These are phyloP conservation scores for Pseudogymnoascus sp. DNA, from an alignment of 2,329 filamentous ascomycete genomes.

Conservation along the genomic window DNA sequence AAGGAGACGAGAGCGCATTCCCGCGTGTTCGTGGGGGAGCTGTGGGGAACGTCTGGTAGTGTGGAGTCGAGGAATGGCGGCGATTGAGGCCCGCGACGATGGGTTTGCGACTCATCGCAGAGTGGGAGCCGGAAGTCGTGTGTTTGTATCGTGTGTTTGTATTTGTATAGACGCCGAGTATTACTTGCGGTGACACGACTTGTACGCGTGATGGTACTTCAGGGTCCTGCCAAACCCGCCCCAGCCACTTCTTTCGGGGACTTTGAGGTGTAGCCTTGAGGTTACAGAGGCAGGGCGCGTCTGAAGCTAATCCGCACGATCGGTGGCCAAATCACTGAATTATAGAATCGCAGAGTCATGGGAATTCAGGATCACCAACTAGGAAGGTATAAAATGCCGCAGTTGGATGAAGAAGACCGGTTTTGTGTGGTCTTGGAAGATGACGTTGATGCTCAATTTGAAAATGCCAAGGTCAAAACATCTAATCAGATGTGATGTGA, in stretches of 20 bases:
- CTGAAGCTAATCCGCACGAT: neutral
- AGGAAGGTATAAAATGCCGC: neutral
- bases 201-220: neutral
- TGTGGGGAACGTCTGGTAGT: slow-evolving; percentile 77
- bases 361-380: neutral
- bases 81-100: slow-evolving; percentile 12
- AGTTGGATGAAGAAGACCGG: neutral
- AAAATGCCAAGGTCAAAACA: neutral
- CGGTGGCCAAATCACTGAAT: neutral
- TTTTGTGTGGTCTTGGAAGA: neutral
- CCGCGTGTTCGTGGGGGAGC: slow-evolving; percentile 60
- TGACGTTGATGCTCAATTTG: neutral
- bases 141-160: neutral
- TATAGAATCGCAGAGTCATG: neutral
- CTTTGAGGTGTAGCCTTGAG: neutral
- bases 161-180: neutral
- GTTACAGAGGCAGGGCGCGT: neutral
- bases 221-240: neutral
- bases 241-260: neutral
- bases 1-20: slow-evolving; percentile 25
- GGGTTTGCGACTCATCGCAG: neutral
- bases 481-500: neutral
- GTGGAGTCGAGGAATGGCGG: slow-evolving; percentile 37
- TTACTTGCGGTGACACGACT: neutral
- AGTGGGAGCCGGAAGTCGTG: neutral